These are phyloP conservation scores for Hylodesmum podocarpum DNA, from an alignment of 306 rosid species.

Conservation along the genomic window DNA sequence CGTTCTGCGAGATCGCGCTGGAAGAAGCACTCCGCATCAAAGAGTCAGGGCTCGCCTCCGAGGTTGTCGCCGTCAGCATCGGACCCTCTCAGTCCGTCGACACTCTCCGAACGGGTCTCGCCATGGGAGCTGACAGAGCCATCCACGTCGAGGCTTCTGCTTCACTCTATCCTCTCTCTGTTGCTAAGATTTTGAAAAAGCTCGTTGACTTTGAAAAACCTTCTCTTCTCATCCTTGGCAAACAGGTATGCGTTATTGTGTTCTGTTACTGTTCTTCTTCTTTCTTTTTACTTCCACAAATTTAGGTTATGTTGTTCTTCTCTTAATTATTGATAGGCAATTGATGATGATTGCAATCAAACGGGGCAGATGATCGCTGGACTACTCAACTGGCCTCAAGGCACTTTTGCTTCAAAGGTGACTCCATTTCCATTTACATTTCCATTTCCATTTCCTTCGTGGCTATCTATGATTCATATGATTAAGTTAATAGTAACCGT, in stretches of 20 bases:
- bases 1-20: conserved; percentile 91
- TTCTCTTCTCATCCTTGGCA: conserved; percentile 77
- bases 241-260: too few relatives aligned
- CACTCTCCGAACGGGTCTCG: conserved; percentile 83
- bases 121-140: conserved; percentile 93
- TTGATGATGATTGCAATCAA: conserved; percentile 98
- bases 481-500: too few relatives aligned
- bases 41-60: conserved; percentile 77
- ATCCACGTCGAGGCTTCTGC: conserved; percentile 68
- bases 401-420: conserved; percentile 97
- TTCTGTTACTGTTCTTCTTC: background rate
- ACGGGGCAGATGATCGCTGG: conserved; percentile 98
- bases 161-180: conserved; percentile 62
- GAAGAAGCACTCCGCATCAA: conserved; percentile 89
- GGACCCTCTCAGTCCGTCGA: conserved; percentile 76
- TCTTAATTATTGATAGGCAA: conserved; percentile 53
- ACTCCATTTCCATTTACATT: background rate
- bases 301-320: background rate
- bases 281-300: background rate
- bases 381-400: conserved; percentile 95
- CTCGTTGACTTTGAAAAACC: conserved; percentile 84
- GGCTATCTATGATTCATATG: too few relatives aligned
- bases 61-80: conserved; percentile 85
- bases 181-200: conserved; percentile 76
- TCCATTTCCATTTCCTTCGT: too few relatives aligned